Evolutionary conservation across 345 rosid species (phyloP).

Genomic region (Salix caprea): DNA sequence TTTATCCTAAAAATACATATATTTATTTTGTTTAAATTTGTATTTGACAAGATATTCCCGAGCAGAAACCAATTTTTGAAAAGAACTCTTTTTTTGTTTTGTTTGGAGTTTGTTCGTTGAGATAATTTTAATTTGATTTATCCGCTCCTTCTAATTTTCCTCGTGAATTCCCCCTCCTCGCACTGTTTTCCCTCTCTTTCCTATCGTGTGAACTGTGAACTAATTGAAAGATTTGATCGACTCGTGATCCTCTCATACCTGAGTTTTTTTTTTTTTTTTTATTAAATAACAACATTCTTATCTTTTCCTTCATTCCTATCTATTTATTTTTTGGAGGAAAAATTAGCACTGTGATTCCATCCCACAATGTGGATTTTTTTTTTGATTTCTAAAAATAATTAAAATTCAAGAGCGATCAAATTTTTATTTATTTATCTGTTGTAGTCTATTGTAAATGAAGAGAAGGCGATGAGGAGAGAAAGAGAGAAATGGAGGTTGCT

Average conservation of each 20-base stretch:
- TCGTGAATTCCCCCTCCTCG: not conserved
- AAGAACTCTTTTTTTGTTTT: not conserved
- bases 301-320: not conserved
- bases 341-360: no score
- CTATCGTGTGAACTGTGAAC: not conserved
- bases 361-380: not conserved
- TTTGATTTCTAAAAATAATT: not conserved
- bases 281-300: not conserved
- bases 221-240: not conserved
- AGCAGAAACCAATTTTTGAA: no score
- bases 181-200: not conserved
- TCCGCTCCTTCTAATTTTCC: not conserved
- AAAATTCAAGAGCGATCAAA: not conserved
- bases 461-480: constrained; percentile 51
- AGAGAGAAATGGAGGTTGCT: constrained; percentile 67
- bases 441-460: constrained; percentile 27
- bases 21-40: no score
- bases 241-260: not conserved
- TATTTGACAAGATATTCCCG: no score
- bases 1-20: not conserved
- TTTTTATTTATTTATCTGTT: not conserved
- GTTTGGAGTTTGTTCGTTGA: not conserved
- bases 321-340: not conserved
- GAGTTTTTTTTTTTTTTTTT: not conserved
- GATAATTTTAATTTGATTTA: not conserved